Conservation (phyloP, 2,329 filamentous ascomycete genomes). For the Ophiostoma populinum region DNA sequence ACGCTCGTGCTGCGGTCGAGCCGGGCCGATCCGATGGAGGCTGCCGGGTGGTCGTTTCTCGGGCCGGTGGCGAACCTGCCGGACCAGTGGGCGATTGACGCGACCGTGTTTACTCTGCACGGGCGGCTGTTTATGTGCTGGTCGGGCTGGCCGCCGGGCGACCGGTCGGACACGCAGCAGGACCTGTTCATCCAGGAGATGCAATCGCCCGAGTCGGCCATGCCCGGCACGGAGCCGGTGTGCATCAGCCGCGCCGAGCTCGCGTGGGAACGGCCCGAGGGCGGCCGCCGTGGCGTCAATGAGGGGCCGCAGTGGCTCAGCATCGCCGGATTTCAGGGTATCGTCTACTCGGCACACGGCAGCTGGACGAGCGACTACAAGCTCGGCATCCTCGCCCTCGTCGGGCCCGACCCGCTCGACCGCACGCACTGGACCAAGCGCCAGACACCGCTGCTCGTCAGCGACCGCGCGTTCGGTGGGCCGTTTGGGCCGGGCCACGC, state of each 20-base stretch:
- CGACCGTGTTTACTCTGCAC: background rate
- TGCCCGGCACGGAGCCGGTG: background rate
- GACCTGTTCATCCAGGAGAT: background rate
- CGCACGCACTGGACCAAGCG: background rate
- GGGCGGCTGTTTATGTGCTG: background rate
- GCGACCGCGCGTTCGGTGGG: slow-evolving; percentile 1
- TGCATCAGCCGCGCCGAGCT: slow-evolving; percentile 1
- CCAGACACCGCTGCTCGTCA: background rate
- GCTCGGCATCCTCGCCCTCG: background rate
- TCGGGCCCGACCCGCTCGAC: background rate
- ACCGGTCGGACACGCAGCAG: slow-evolving; percentile 1
- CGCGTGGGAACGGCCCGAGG: background rate
- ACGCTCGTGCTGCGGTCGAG: background rate
- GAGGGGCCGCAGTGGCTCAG: background rate
- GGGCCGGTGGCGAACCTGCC: background rate
- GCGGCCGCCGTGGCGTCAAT: slow-evolving; percentile 1
- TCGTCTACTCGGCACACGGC: background rate
- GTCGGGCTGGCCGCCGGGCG: slow-evolving; percentile 1
- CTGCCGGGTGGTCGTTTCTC: background rate
- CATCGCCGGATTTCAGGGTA: background rate
- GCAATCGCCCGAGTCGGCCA: background rate
- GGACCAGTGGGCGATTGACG: slow-evolving; percentile 1
- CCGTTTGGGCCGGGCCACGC: slow-evolving; percentile 1
- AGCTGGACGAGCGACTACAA: slow-evolving; percentile 2
- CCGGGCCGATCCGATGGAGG: background rate